Conservation (phyloP, 768 basidiomycete genomes). For the Auriscalpium vulgare region DNA sequence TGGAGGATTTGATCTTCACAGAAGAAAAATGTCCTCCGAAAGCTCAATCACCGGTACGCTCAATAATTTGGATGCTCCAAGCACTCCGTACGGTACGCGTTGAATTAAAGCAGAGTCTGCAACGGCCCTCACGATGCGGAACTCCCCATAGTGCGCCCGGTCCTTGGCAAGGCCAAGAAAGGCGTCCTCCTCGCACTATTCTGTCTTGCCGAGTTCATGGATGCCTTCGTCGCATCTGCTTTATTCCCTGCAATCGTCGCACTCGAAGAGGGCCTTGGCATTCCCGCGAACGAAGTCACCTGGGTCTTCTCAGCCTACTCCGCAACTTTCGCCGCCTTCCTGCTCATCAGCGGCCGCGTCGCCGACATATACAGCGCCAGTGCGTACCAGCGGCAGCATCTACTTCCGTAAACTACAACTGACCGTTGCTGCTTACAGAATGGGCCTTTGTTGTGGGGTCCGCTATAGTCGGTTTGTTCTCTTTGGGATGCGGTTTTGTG, state of each 20-base stretch:
- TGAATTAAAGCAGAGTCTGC: not conserved
- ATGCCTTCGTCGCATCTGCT: slow-evolving; percentile 28
- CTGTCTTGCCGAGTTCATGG: slow-evolving; percentile 27
- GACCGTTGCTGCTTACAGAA: not conserved
- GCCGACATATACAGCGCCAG: not conserved
- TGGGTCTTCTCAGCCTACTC: slow-evolving; percentile 30
- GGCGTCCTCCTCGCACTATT: not conserved
- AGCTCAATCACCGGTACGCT: not conserved
- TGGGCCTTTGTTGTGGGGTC: not conserved
- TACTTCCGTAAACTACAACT: not conserved
- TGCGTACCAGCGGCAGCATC: not conserved
- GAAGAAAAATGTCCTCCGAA: no score
- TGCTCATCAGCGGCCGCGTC: slow-evolving; percentile 16
- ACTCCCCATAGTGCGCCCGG: not conserved
- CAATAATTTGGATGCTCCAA: not conserved
- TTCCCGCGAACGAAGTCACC: slow-evolving; percentile 20
- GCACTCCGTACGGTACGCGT: not conserved
- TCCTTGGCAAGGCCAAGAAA: not conserved
- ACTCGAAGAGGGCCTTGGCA: slow-evolving; percentile 17
- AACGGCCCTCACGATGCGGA: not conserved
- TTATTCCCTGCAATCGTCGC: slow-evolving; percentile 25
- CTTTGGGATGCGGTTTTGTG: not conserved
- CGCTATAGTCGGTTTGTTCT: not conserved
- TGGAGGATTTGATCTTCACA: no score
- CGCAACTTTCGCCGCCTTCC: slow-evolving; percentile 27